A percentile compares a stretch with the other conserved stretches of the same genome.
These are phyloP conservation scores for Pyrus hybrid DNA, from an alignment of 331 rosid species.

Conservation along the genomic window DNA sequence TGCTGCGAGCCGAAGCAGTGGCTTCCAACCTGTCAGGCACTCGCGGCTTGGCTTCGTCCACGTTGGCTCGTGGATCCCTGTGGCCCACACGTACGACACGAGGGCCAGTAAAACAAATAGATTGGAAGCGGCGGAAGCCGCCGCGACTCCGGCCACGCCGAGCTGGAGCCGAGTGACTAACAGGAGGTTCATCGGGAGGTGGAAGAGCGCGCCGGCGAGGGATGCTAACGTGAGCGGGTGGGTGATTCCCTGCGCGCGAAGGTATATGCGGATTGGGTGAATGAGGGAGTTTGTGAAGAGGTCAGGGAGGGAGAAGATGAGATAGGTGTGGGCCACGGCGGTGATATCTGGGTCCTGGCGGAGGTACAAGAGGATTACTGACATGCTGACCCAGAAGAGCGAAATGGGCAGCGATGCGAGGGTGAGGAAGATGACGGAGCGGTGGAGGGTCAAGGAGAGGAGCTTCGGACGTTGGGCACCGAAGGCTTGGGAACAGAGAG, in stretches of 20 bases:
- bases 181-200: conserved; percentile 36
- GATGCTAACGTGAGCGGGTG: conserved; percentile 63
- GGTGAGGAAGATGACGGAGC: conserved; percentile 52
- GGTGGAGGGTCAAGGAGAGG: conserved; percentile 72
- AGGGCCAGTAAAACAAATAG: conserved; percentile 31
- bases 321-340: conserved; percentile 46
- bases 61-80: conserved; percentile 35
- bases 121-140: conserved; percentile 62
- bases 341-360: conserved; percentile 48
- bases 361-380: conserved; percentile 30
- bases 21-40: conserved; percentile 59
- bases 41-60: conserved; percentile 57
- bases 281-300: conserved; percentile 65
- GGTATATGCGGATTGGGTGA: conserved; percentile 84
- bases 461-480: conserved; percentile 77
- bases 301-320: conserved; percentile 61
- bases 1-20: conserved; percentile 52
- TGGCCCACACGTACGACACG: conserved; percentile 29
- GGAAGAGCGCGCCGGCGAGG: conserved; percentile 46
- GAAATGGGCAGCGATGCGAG: conserved; percentile 74
- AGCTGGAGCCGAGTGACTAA: conserved; percentile 24
- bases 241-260: conserved; percentile 76
- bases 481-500: conserved; percentile 87
- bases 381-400: conserved; percentile 54
- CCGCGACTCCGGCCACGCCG: conserved; percentile 68